phyloP scores from a whole-genome alignment of 2,329 filamentous ascomycete species.

The Pseudogymnoascus sp. region DNA sequence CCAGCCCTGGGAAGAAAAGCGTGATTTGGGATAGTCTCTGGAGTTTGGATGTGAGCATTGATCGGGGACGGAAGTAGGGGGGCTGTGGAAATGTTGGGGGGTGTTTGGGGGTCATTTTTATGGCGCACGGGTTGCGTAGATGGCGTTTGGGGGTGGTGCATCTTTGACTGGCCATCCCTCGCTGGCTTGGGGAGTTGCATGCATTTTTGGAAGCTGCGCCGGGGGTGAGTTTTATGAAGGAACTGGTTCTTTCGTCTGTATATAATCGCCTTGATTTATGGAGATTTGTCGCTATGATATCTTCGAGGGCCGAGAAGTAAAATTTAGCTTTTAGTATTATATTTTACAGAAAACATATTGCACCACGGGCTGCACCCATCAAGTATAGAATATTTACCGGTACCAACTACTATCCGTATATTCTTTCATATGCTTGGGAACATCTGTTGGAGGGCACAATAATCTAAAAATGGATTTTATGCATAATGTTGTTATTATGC shows the following conservation, averaged over 20 bases:
- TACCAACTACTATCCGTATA: neutral
- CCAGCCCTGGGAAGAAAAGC: slow-evolving; percentile 40
- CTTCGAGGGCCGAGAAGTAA: neutral
- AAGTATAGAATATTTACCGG: neutral
- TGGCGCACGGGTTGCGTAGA: neutral
- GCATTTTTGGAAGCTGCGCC: neutral
- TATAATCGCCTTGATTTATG: neutral
- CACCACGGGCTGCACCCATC: neutral
- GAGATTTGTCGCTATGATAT: neutral
- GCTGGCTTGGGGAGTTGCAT: neutral
- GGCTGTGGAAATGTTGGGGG: neutral
- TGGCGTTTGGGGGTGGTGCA: neutral
- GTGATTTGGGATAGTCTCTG: slow-evolving; percentile 55
- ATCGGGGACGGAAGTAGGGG: slow-evolving; percentile 28
- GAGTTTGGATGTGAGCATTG: slow-evolving; percentile 50
- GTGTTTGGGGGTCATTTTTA: neutral
- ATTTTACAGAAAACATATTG: neutral
- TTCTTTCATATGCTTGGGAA: neutral
- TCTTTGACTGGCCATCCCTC: neutral
- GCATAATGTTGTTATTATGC: neutral
- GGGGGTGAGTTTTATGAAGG: neutral
- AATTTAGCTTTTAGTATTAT: neutral
- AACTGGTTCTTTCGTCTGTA: neutral
- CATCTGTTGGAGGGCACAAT: neutral
- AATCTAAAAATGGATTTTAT: neutral